Conservation (phyloP, 2,329 filamentous ascomycete genomes). For the Penicillium digitatum region DNA sequence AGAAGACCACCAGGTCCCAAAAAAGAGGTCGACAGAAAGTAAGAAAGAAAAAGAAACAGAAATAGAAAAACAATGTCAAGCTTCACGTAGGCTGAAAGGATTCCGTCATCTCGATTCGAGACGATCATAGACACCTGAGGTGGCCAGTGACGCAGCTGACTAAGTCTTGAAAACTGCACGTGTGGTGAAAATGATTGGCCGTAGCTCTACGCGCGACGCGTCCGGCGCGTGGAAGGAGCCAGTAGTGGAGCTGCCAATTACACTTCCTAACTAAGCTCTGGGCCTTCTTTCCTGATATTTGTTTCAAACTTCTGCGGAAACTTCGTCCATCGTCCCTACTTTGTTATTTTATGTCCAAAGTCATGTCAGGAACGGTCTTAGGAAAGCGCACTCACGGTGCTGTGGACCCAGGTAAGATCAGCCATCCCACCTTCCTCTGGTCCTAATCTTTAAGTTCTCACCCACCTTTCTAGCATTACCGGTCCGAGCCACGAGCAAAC, state of each 20-base stretch:
- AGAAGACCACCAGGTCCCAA: constrained; percentile 10
- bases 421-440: constrained; percentile 11
- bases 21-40: neutral
- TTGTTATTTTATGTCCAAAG: constrained; percentile 14
- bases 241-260: constrained; percentile 6
- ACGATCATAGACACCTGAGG: constrained; percentile 4
- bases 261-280: constrained; percentile 7
- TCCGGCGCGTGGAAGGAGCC: constrained; percentile 2
- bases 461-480: constrained; percentile 26
- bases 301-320: neutral
- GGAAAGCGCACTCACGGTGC: constrained; percentile 43
- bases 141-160: constrained; percentile 6
- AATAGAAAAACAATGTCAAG: neutral
- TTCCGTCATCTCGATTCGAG: constrained; percentile 9
- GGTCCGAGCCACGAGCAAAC: constrained; percentile 45
- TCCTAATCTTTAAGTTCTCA: constrained; percentile 13
- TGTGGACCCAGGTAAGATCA: constrained; percentile 39
- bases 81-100: neutral
- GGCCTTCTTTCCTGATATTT: constrained; percentile 7
- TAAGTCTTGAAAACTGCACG: neutral
- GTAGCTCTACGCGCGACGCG: constrained; percentile 6
- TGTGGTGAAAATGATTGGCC: neutral
- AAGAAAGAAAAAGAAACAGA: constrained; percentile 5
- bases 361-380: constrained; percentile 41
- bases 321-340: neutral